Conservation (phyloP, 2,329 filamentous ascomycete genomes). For the Penicillium rolfsii region DNA sequence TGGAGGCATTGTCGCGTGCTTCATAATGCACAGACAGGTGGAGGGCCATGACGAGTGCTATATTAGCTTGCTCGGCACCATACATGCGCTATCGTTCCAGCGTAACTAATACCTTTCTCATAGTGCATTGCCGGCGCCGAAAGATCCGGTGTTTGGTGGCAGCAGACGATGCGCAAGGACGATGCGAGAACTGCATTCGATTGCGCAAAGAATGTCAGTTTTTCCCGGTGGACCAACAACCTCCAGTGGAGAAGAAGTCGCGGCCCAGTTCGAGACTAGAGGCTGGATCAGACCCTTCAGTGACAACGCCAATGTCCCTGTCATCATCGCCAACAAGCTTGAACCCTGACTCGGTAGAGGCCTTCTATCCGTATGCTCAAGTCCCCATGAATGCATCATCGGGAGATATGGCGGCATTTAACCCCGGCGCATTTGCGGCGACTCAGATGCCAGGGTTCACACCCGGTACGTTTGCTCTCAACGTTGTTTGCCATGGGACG, state of each 20-base stretch:
- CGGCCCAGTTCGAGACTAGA: slow-evolving; percentile 52
- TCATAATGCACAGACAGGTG: neutral
- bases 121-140: slow-evolving; percentile 87
- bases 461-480: slow-evolving; percentile 37
- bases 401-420: slow-evolving; percentile 40
- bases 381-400: slow-evolving; percentile 39
- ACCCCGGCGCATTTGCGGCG: slow-evolving; percentile 35
- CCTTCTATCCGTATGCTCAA: slow-evolving; percentile 42
- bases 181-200: slow-evolving; percentile 90
- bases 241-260: slow-evolving; percentile 54
- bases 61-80: neutral
- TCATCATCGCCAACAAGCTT: slow-evolving; percentile 47
- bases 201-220: slow-evolving; percentile 95
- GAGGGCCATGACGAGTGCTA: neutral
- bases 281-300: slow-evolving; percentile 50
- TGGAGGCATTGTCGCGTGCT: slow-evolving; percentile 4
- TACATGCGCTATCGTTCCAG: neutral
- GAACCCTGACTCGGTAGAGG: slow-evolving; percentile 40
- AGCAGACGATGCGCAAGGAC: slow-evolving; percentile 70
- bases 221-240: slow-evolving; percentile 80
- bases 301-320: slow-evolving; percentile 53
- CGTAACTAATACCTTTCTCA: slow-evolving; percentile 28
- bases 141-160: slow-evolving; percentile 90
- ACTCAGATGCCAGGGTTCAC: slow-evolving; percentile 41
- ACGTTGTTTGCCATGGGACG: neutral